Conservation (phyloP, 78 protist genomes). For the Dictyostelium brefeldianum region DNA sequence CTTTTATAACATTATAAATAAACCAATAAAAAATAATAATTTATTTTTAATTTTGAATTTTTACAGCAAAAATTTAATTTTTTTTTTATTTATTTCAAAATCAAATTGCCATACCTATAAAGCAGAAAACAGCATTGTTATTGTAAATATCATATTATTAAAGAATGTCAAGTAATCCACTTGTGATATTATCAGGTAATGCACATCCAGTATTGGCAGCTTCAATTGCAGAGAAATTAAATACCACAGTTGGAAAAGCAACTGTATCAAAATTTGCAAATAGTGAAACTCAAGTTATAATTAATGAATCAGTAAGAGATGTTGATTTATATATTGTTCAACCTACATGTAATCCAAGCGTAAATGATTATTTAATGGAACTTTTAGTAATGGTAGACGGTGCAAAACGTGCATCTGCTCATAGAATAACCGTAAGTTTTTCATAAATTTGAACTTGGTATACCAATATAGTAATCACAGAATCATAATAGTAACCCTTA, state of each 20-base stretch:
- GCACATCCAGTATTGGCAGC: constrained; percentile 81
- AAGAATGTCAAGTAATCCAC: not conserved
- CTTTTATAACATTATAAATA: too few species aligned
- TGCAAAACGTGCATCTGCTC: constrained; percentile 88
- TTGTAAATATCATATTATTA: too few species aligned
- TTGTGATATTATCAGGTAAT: constrained; percentile 74
- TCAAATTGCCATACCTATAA: too few species aligned
- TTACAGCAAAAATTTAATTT: too few species aligned
- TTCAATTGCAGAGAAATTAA: constrained; percentile 52
- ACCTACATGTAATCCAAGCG: constrained; percentile 80
- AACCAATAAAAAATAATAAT: too few species aligned
- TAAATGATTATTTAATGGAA: constrained; percentile 90
- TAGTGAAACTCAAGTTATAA: constrained; percentile 70
- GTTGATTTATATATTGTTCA: constrained; percentile 77
- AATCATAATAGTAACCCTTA: too few species aligned
- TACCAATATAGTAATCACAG: too few species aligned
- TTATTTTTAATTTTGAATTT: too few species aligned
- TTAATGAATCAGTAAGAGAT: constrained; percentile 80
- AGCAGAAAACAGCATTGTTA: not conserved
- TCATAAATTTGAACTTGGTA: too few species aligned
- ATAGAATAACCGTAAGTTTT: constrained; percentile 87
- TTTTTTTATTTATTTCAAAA: too few species aligned
- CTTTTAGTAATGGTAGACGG: constrained; percentile 90
- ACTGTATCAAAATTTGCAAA: constrained; percentile 85
- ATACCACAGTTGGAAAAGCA: constrained; percentile 30